Evolutionary conservation across 345 rosid species (phyloP).

Genomic region (Linum lewisii): DNA sequence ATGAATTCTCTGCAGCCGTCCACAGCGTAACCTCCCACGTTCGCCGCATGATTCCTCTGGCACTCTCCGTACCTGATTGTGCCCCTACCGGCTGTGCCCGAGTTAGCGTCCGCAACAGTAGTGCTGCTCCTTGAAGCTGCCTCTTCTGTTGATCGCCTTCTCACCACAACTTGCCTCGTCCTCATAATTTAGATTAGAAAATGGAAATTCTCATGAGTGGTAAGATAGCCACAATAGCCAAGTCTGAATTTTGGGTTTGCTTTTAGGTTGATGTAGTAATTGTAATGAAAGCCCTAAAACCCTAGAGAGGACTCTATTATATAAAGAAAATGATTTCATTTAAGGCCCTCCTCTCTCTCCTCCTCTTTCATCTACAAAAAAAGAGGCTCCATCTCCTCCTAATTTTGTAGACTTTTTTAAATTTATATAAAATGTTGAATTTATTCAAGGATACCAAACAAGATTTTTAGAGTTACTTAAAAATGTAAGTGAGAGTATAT

Average conservation of each 20-base stretch:
- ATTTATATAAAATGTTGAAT: background rate
- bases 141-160: conserved; percentile 20
- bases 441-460: too few species aligned
- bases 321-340: too few species aligned
- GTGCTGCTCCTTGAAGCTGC: conserved; percentile 36
- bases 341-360: too few species aligned
- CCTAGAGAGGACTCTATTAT: conserved; percentile 33
- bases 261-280: conserved; percentile 9
- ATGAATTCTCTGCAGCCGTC: conserved; percentile 85
- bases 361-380: too few species aligned
- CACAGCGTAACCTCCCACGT: conserved; percentile 58
- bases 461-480: too few species aligned
- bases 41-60: conserved; percentile 70
- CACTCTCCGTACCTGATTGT: conserved; percentile 58
- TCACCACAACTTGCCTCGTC: conserved; percentile 63
- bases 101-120: conserved; percentile 4
- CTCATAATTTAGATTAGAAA: conserved; percentile 30
- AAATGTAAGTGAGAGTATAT: too few species aligned
- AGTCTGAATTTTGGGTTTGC: conserved; percentile 10
- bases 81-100: conserved; percentile 32
- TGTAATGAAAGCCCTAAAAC: conserved; percentile 39
- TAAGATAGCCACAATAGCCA: background rate
- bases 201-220: conserved; percentile 11
- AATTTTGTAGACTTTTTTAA: too few species aligned
- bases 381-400: too few species aligned